A percentile compares a stretch with the other conserved stretches of the same genome.
Conservation (phyloP, 2,329 filamentous ascomycete genomes). For the Alternaria triticina region DNA sequence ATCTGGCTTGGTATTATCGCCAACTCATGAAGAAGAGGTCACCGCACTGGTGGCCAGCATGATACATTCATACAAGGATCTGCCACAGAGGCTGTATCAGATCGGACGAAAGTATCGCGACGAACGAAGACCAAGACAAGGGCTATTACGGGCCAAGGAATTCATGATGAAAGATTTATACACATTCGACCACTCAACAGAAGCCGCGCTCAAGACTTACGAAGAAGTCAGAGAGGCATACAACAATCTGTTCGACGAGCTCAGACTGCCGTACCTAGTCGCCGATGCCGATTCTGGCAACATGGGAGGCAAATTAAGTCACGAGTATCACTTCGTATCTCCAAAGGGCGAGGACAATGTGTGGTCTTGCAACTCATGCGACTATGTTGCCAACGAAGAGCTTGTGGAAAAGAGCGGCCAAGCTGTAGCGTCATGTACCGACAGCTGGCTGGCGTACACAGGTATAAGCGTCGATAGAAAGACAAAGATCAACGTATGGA, state of each 20-base stretch:
- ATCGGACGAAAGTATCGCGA: slow-evolving; percentile 94
- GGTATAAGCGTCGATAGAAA: slow-evolving; percentile 72
- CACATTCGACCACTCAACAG: slow-evolving; percentile 78
- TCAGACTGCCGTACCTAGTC: slow-evolving; percentile 82
- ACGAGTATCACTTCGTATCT: slow-evolving; percentile 90
- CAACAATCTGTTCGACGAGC: slow-evolving; percentile 75
- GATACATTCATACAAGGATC: slow-evolving; percentile 80
- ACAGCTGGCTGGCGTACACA: slow-evolving; percentile 58
- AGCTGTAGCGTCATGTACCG: slow-evolving; percentile 19
- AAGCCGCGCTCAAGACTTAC: slow-evolving; percentile 82
- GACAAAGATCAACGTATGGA: slow-evolving; percentile 67
- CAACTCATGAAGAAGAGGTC: slow-evolving; percentile 97
- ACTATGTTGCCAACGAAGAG: slow-evolving; percentile 86
- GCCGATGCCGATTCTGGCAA: slow-evolving; percentile 93
- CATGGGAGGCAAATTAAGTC: slow-evolving; percentile 91
- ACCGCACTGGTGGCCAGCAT: slow-evolving; percentile 77
- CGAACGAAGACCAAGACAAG: slow-evolving; percentile 86
- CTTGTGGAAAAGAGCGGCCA: slow-evolving; percentile 61
- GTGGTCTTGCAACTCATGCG: slow-evolving; percentile 75
- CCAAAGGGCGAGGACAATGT: slow-evolving; percentile 84
- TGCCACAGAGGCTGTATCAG: slow-evolving; percentile 89
- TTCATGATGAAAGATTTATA: slow-evolving; percentile 99
- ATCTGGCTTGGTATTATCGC: slow-evolving; percentile 76
- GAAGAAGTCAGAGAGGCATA: slow-evolving; percentile 76
- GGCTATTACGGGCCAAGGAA: slow-evolving; percentile 84